phyloP scores from a whole-genome alignment of 2,329 filamentous ascomycete species.

The Pseudocercospora vitis region DNA sequence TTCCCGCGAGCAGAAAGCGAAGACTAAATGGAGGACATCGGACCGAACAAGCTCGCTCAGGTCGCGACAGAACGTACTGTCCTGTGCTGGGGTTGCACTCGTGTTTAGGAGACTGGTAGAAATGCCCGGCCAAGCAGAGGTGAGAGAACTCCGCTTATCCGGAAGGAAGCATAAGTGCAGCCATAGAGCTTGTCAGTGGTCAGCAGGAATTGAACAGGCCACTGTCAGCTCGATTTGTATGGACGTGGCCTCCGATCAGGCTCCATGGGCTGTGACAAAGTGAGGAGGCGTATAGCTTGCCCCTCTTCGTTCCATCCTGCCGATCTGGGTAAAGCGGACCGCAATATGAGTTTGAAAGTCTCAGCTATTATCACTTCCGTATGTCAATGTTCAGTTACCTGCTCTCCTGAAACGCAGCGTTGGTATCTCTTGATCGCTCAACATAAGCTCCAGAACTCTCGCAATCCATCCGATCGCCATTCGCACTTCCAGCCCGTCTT shows the following conservation, averaged over 20 bases:
- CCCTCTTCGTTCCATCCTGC: background rate
- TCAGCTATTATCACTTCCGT: no score
- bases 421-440: conserved; percentile 4
- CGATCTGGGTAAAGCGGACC: background rate
- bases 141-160: background rate
- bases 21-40: no score
- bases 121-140: background rate
- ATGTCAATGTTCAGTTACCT: no score
- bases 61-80: no score
- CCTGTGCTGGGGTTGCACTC: background rate
- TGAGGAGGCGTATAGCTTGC: background rate
- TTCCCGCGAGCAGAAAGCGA: background rate
- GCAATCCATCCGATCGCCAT: conserved; percentile 19
- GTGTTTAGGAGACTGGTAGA: background rate
- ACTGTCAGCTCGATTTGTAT: background rate
- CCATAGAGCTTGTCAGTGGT: background rate
- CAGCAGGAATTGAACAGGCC: background rate
- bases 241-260: background rate
- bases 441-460: conserved; percentile 18
- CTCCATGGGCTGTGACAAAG: background rate
- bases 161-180: background rate
- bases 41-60: no score
- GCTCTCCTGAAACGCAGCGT: no score
- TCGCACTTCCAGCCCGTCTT: conserved; percentile 22
- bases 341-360: background rate